Conservation (phyloP, 345 rosid genomes). For the Iberis pinnata region DNA sequence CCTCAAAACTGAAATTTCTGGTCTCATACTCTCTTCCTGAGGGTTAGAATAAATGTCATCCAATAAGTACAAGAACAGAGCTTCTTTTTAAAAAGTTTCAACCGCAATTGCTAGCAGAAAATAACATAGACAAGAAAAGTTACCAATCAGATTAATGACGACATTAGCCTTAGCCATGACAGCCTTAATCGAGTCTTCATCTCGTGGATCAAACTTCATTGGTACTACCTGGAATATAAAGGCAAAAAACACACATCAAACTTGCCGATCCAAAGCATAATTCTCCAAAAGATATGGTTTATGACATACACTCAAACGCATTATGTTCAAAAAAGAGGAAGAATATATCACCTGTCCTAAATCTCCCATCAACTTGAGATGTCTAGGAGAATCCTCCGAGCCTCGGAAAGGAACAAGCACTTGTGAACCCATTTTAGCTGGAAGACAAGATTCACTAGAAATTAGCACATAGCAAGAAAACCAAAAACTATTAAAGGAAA, state of each 20-base stretch:
- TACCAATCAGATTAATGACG: constrained; percentile 94
- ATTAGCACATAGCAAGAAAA: not conserved
- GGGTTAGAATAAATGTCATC: constrained; percentile 16
- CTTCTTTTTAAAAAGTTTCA: not conserved
- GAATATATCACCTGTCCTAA: constrained; percentile 70
- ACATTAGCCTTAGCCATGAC: constrained; percentile 99
- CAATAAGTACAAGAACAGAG: not conserved
- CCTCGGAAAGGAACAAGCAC: constrained; percentile 96
- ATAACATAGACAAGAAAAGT: no score
- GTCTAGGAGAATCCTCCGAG: constrained; percentile 83
- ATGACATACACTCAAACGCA: not conserved
- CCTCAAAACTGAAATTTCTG: constrained; percentile 93
- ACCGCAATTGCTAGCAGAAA: constrained; percentile 1
- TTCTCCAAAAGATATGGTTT: not conserved
- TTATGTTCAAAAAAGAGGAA: constrained; percentile 3
- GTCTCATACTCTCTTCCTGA: constrained; percentile 93
- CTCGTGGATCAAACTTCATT: constrained; percentile 82
- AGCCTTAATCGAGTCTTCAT: constrained; percentile 89
- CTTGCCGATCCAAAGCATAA: not conserved
- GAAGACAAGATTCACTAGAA: constrained; percentile 13
- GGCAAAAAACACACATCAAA: constrained; percentile 4
- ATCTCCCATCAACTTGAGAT: constrained; percentile 99
- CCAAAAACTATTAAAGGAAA: not conserved
- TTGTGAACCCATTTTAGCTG: constrained; percentile 96
- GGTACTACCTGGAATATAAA: constrained; percentile 69